phyloP scores from a whole-genome alignment of 805 yeast genomes.

The Candida tibetensis region DNA sequence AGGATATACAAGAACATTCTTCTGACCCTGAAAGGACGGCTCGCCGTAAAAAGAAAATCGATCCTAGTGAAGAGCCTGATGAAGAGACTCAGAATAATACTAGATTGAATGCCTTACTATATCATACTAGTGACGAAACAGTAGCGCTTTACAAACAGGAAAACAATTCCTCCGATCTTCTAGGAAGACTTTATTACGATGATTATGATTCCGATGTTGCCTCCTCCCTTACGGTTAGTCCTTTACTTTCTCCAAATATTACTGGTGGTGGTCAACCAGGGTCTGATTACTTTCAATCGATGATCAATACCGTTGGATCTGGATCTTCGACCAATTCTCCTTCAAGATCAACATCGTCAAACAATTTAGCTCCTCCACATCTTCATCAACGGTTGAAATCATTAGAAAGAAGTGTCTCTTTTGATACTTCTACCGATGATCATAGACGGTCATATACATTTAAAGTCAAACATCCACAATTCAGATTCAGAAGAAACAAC shows the following conservation, averaged over 20 bases:
- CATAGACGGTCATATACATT: constrained; percentile 36
- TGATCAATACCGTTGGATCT: constrained; percentile 6
- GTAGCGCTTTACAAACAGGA: constrained; percentile 37
- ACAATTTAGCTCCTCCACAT: constrained; percentile 1
- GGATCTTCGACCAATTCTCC: constrained; percentile 10
- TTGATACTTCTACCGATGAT: constrained; percentile 35
- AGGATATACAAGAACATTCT: neutral
- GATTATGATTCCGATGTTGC: constrained; percentile 37
- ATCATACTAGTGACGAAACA: constrained; percentile 37
- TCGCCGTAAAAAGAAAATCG: neutral
- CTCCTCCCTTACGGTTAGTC: constrained; percentile 17
- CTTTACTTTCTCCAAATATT: constrained; percentile 16
- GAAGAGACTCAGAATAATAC: constrained; percentile 35
- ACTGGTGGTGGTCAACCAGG: constrained; percentile 5
- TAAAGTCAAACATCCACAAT: constrained; percentile 42
- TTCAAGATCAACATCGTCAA: constrained; percentile 7
- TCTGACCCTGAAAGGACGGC: too few species aligned
- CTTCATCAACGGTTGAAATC: constrained; percentile 12
- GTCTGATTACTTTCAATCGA: constrained; percentile 12
- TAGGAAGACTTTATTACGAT: constrained; percentile 43
- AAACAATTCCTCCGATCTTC: constrained; percentile 37
- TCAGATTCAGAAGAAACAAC: constrained; percentile 43
- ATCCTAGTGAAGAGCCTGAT: constrained; percentile 3
- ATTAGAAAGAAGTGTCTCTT: constrained; percentile 40
- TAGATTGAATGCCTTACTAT: constrained; percentile 35